Evolutionary conservation across 495 filamentous ascomycete genomes (phyloP), one percentile per base, ranked within the genome.

Genomic region (Apiosordaria backusii): DNA sequence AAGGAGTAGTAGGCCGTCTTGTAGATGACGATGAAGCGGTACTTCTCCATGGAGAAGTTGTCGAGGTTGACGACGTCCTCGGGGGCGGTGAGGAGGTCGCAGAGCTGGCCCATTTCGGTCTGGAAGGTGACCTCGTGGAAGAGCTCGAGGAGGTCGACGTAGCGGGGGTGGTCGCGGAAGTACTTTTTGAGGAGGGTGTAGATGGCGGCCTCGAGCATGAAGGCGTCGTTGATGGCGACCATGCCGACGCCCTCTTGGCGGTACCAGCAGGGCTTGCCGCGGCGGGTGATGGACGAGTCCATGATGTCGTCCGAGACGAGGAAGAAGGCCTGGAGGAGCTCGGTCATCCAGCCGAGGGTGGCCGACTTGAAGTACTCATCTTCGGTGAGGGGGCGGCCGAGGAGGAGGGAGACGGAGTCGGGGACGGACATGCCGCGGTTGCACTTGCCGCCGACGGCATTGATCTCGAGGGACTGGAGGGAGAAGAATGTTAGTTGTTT

Each of bases 1-100:
- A 99, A 99, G 74, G 87, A 91, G 84, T 99, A 99, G 82, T 94
- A 99, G 50, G 95, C 96, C 27, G 96, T 99, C 86, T 99, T 99
- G 88, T 93, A 97, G 80, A 93, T 91, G 78, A 99, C 95, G 75
- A 99, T 99, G 84, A 98, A 99, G 76, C 83, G 89, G 84, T 96
- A 96, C 83, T 98, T 99, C 69, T 95, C 86, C 78, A 96, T 82
- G 77, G 86, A 89, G 86, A 99, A 99, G 81, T 94, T 93, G 84
- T 89, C 82, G 62, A 99, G 88, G 79, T 99, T 86, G 67, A 96
- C 85, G 35, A 88, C 82, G 76, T 97, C 93, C 79, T 99, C 95
- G 50, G 95, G 95, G 19, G 95, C 95, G 25, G 96, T 98, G 71
- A 98, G 87, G 65, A 99, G 85, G 76, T 99, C 95, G 77, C 93